phyloP scores from a whole-genome alignment of 116 monocot genomes.

The Cymodocea nodosa region DNA sequence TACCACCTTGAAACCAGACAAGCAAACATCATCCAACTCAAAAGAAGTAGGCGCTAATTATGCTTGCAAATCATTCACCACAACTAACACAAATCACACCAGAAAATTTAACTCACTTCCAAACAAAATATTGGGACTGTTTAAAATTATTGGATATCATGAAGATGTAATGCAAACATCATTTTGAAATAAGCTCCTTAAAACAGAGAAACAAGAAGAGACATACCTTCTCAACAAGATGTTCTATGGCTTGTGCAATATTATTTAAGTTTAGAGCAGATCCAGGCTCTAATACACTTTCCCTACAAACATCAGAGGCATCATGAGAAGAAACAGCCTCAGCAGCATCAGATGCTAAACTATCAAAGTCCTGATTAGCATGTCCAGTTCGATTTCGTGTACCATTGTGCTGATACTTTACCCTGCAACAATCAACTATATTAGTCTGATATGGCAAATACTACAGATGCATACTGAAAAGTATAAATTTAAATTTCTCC shows the following conservation, averaged over 20 bases:
- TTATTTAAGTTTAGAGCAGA: slow-evolving; percentile 17
- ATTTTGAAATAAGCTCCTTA: too few species aligned
- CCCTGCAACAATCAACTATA: slow-evolving; percentile 28
- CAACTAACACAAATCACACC: too few species aligned
- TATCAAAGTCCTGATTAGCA: slow-evolving; percentile 9
- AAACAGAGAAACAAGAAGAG: neutral
- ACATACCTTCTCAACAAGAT: slow-evolving; percentile 18
- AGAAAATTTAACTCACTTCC: too few species aligned
- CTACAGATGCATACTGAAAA: neutral
- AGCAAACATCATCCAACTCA: too few species aligned
- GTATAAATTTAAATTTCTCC: neutral
- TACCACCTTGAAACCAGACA: too few species aligned
- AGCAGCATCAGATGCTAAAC: slow-evolving; percentile 17
- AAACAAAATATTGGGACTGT: too few species aligned
- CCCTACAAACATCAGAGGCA: slow-evolving; percentile 14
- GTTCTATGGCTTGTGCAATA: slow-evolving; percentile 15
- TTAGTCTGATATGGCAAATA: neutral
- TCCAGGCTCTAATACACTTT: slow-evolving; percentile 10
- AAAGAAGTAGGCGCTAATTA: too few species aligned
- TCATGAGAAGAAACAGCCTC: slow-evolving; percentile 13
- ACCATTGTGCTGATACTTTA: slow-evolving; percentile 25
- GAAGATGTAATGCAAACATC: too few species aligned
- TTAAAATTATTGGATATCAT: too few species aligned
- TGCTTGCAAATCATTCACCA: too few species aligned
- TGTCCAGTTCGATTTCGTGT: slow-evolving; percentile 6